Evolutionary conservation across 805 yeast species (phyloP).

Genomic region (Lipomyces yamadae): DNA sequence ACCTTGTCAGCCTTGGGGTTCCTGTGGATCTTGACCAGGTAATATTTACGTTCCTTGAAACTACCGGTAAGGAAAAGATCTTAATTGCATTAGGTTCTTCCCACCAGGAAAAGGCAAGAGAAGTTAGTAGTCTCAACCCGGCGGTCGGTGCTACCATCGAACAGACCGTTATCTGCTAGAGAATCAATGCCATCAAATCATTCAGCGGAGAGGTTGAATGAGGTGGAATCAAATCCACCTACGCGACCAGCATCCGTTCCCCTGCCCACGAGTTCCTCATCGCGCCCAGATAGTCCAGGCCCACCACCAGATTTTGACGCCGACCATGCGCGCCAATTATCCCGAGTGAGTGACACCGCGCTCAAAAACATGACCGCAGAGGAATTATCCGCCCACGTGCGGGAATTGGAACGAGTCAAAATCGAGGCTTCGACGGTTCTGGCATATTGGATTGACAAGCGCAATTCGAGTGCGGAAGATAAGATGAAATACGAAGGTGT

Average conservation of each 20-base stretch:
- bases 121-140: slow-evolving; percentile 39
- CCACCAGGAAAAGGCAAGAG: slow-evolving; percentile 40
- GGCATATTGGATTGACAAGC: slow-evolving; percentile 58
- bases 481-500: slow-evolving; percentile 81
- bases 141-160: slow-evolving; percentile 1
- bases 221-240: background rate
- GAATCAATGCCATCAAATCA: background rate
- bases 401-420: slow-evolving; percentile 46
- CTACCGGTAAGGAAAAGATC: background rate
- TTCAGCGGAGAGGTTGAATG: background rate
- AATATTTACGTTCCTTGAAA: background rate
- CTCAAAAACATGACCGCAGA: slow-evolving; percentile 46
- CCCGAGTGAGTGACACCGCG: slow-evolving; percentile 47
- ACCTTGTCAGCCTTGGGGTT: slow-evolving; percentile 68
- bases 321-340: slow-evolving; percentile 40
- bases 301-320: slow-evolving; percentile 31
- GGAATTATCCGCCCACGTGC: slow-evolving; percentile 50
- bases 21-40: slow-evolving; percentile 72
- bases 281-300: slow-evolving; percentile 16
- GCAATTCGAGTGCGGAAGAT: slow-evolving; percentile 60
- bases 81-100: slow-evolving; percentile 41
- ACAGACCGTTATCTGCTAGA: background rate
- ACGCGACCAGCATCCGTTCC: slow-evolving; percentile 3
- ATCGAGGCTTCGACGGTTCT: slow-evolving; percentile 49
- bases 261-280: background rate